Conservation (phyloP, 2,329 filamentous ascomycete species). For the Dendryphion nanum region DNA sequence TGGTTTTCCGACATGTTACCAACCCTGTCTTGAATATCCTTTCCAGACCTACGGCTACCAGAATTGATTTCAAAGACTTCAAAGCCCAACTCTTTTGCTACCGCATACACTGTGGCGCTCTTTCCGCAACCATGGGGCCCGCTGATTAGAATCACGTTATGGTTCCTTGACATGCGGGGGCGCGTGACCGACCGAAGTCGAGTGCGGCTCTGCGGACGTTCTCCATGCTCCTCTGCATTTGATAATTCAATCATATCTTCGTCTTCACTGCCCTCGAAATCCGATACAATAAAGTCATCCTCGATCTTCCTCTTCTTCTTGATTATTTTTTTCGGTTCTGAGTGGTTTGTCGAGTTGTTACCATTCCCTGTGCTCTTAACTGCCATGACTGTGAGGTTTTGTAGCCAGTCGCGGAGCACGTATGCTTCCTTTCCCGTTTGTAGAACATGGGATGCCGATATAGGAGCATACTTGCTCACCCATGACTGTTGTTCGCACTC, state of each 20-base stretch:
- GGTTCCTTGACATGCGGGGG: constrained; percentile 39
- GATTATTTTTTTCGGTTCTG: constrained; percentile 22
- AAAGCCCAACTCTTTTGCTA: constrained; percentile 87
- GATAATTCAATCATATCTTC: constrained; percentile 62
- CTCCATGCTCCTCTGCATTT: constrained; percentile 51
- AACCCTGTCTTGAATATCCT: constrained; percentile 85
- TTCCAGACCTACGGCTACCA: constrained; percentile 77
- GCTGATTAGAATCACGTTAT: constrained; percentile 82
- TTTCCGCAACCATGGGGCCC: constrained; percentile 91
- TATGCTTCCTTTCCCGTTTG: constrained; percentile 69
- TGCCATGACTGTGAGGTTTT: constrained; percentile 70
- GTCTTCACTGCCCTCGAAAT: constrained; percentile 30
- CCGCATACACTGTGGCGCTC: constrained; percentile 86
- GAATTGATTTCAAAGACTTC: constrained; percentile 95
- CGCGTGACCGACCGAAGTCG: constrained; percentile 41
- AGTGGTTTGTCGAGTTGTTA: constrained; percentile 10
- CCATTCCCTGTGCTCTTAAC: constrained; percentile 59
- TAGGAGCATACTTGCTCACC: constrained; percentile 82
- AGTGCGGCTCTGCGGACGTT: constrained; percentile 1
- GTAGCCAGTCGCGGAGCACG: constrained; percentile 78
- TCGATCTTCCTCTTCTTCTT: constrained; percentile 63
- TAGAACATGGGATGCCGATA: constrained; percentile 67
- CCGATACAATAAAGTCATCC: constrained; percentile 37
- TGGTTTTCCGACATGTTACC: constrained; percentile 98
- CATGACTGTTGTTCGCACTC: constrained; percentile 72